Evolutionary conservation across 2,329 filamentous ascomycete genomes (phyloP).

Genomic region (Alternaria viburni): DNA sequence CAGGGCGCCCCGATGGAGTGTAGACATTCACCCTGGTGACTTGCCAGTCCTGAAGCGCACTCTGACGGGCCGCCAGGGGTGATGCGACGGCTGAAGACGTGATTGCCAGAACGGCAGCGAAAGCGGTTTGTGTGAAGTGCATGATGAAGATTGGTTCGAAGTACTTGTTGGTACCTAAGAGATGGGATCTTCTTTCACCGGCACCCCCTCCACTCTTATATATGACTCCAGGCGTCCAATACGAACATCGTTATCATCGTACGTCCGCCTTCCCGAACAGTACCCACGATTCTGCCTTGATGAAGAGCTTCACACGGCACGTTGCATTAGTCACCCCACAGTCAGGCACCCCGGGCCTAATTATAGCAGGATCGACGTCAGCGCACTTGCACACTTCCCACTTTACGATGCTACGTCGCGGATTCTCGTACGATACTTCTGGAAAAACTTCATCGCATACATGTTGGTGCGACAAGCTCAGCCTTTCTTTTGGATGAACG

Average conservation of each 20-base stretch:
- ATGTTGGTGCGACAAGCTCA: no score
- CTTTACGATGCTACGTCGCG: background rate
- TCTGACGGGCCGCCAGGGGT: slow-evolving; percentile 18
- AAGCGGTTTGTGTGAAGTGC: slow-evolving; percentile 14
- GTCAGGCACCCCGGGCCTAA: slow-evolving; percentile 6
- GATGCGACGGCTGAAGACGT: slow-evolving; percentile 8
- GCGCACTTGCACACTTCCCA: background rate
- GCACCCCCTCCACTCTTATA: background rate
- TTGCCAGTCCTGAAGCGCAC: slow-evolving; percentile 26
- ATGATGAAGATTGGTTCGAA: slow-evolving; percentile 3
- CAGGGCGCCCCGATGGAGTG: slow-evolving; percentile 27
- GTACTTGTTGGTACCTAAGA: background rate
- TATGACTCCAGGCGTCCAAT: background rate
- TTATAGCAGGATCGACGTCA: slow-evolving; percentile 6
- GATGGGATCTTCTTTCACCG: background rate
- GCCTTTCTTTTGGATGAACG: no score
- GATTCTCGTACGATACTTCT: background rate
- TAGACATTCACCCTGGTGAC: slow-evolving; percentile 14
- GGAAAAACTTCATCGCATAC: no score
- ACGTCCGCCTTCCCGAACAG: background rate
- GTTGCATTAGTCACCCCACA: slow-evolving; percentile 4
- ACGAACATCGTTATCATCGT: background rate
- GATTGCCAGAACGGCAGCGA: slow-evolving; percentile 17
- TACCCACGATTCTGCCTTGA: background rate
- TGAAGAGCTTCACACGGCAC: background rate